Evolutionary conservation across 305 asterid species (phyloP), one percentile per base, ranked within the genome.

Genomic region (Vinca major): DNA sequence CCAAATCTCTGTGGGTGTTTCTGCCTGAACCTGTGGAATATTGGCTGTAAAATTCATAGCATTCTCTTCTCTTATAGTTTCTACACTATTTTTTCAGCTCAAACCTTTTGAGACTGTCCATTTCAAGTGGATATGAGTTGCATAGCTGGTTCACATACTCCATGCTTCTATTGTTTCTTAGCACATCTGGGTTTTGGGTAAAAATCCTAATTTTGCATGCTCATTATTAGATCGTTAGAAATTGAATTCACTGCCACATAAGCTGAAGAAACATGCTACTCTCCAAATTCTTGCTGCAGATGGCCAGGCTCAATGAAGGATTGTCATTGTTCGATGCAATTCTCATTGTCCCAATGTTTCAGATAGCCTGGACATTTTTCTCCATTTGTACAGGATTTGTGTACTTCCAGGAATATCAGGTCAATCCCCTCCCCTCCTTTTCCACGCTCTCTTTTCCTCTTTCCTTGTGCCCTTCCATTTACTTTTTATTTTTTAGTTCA

Each of bases 141-240:
- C 98, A 92, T 79, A 88, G 87, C 83, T 92, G 95, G 98, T 92
- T 92, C 85, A 92, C 95, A 12, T 92, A 89, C 83, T 89, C 96
- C 69, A 83, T 88, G 89, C 89, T 92, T 76, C 77, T 92, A 67
- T 66, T 87, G 68, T 92, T 89, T 82, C 88, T 89, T 17, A 88
- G 95, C 75, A 92, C 98, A 67, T 96, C 98, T 71, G 98, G 98
- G 67, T 92, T 92, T 82, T 92, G 98, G 98, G 98, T 89, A 86
- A 83, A 44, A 71, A 58, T 62, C 26, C 66, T 68, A 26, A 33
- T 71, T 69, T 69, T 58, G 67, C 16, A 74, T 74, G 53, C 64
- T 71, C 52, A 33, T 69, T 20, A 13, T 67, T 63, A 64, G 63
- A 73, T 69, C 54, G 21, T 66, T 37, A 54, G 54, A 52, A 64